phyloP scores from a whole-genome alignment of 352 stramenopile genomes.

The Globisporangium okanoganense region DNA sequence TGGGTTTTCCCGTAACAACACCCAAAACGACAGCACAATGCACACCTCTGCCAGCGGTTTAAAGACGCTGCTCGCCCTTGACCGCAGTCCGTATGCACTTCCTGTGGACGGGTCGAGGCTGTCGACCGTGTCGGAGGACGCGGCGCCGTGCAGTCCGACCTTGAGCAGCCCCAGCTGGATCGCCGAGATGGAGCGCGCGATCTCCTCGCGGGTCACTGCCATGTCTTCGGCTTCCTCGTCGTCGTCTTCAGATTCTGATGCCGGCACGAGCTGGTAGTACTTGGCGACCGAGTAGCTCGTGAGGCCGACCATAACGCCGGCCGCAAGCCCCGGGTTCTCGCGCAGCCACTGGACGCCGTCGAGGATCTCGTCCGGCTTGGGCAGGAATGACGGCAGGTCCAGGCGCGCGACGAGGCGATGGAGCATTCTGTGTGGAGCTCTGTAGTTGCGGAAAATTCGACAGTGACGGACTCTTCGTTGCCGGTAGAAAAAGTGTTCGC shows the following conservation, averaged over 20 bases:
- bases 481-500: not conserved
- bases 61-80: constrained; percentile 37
- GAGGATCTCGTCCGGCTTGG: constrained; percentile 56
- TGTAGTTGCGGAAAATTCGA: not conserved
- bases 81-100: constrained; percentile 27
- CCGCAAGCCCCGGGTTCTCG: constrained; percentile 60
- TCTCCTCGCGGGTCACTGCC: constrained; percentile 35
- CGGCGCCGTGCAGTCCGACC: constrained; percentile 17
- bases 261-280: constrained; percentile 46
- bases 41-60: constrained; percentile 32
- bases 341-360: constrained; percentile 61
- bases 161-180: constrained; percentile 42
- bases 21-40: not conserved
- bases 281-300: constrained; percentile 67
- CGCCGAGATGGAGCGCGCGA: constrained; percentile 42
- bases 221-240: constrained; percentile 23
- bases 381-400: constrained; percentile 54
- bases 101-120: constrained; percentile 27
- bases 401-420: constrained; percentile 40
- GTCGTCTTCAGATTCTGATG: constrained; percentile 9
- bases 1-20: not conserved
- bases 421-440: constrained; percentile 14
- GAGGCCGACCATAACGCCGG: constrained; percentile 57
- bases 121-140: constrained; percentile 23
- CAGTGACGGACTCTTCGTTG: constrained; percentile 2